Evolutionary conservation across 306 rosid genomes (phyloP), one percentile per base, ranked within the genome.

Genomic region (Aeschynomene evenia): DNA sequence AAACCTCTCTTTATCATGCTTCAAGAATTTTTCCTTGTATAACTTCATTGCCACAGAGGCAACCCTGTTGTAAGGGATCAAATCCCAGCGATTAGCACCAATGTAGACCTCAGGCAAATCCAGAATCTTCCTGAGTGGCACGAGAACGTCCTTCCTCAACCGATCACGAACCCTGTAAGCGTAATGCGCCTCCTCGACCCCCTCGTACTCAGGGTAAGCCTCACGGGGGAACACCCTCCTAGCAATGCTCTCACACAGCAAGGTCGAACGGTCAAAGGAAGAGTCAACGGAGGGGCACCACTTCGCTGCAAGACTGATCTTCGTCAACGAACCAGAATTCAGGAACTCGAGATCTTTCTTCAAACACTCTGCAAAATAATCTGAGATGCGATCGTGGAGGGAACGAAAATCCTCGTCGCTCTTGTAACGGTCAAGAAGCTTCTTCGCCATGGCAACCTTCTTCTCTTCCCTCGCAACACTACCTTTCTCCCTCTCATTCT

Each of bases 251-350:
- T 90, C 96, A 14, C 96, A 90, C 1, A 90, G 58, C 66, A 90
- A 46, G 0, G 89, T 84, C 1, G 85, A 80, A 0, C 72, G 82
- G 4, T 90, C 94, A 26, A 82, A 90, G 0, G 91, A 90, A 0
- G 88, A 87, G 8, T 87, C 94, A 7, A 90, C 60, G 0, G 91
- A 87, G 22, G 96, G 96, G 14, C 96, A 90, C 96, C 94, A 90
- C 16, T 87, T 87, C 0, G 89, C 88, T 10, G 96, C 88, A n/a
- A 90, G 83, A 54, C 86, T 86, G 31, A 90, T 71, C 63, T 82
- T 81, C 3, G 15, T 42, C 1, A 16, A 1, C 12, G 70, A 54
- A 29, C 85, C 77, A 0, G 76, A 39, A 6, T 59, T 81, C 54
- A 91, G 45, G 58, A 45, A 68, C 56, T 79, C 81, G 0, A 83